Evolutionary conservation across 495 filamentous ascomycete genomes (phyloP), one percentile per base, ranked within the genome.

Genomic region (Lophiostoma macrostomum): DNA sequence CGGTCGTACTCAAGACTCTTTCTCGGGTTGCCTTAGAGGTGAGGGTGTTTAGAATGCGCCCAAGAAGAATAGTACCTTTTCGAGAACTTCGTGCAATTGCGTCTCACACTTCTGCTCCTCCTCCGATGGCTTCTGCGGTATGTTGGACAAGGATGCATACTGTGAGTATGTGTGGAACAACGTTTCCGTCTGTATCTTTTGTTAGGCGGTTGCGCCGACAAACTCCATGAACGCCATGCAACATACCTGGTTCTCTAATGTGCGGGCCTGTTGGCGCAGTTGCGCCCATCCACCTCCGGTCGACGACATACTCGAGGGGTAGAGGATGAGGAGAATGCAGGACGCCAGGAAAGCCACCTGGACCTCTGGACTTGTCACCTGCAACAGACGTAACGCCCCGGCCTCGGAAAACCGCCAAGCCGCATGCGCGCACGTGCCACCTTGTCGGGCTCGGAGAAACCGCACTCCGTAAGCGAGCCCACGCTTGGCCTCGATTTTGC

Each of bases 101-200:
- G 79, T 67, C 68, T 98, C 91, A 14, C 85, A 83, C 43, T 80
- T 75, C 53, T 75, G 75, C 69, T 98, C 91, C 63, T 96, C 90
- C 58, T 91, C 85, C 54, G 86, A 85, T 5, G 93, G 87, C 64
- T 90, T 89, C 14, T 79, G 73, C 27, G 91, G 85, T 40, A 94
- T 85, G 64, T 86, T 86, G 7, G 86, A 71, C 57, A 84, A 79
- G 0, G 86, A 84, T n/a, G 90, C 85, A 76, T 86, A 96, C 73
- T 96, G 89, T 7, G 94, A 90, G 70, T 95, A 98, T 37, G 85
- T 95, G 68, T 96, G 89, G 69, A 98, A 95, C 43, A 93, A 82
- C 51, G 78, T 81, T 68, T 96, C 90, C 31, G 94, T 96, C 93
- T 98, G 59, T 48, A 37, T 39, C 31, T 19, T 22, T 31, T 52